These are phyloP conservation scores for Starmerella bombicola DNA, from an alignment of 805 yeast species.

Conservation along the genomic window DNA sequence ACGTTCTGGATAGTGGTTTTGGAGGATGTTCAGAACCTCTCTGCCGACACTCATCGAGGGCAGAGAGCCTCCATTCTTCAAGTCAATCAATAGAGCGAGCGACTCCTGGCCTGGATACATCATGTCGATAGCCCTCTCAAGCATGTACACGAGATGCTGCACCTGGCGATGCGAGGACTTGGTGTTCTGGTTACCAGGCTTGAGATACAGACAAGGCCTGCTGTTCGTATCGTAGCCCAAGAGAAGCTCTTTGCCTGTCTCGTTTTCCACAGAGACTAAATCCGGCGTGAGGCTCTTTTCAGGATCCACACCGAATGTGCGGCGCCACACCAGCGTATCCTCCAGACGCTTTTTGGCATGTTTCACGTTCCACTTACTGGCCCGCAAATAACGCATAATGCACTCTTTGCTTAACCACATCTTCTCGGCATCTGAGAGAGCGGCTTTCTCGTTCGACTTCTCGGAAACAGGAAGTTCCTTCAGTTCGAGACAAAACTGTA, in stretches of 20 bases:
- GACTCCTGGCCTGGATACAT: constrained; percentile 98
- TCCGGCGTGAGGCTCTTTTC: constrained; percentile 26
- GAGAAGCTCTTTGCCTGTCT: constrained; percentile 83
- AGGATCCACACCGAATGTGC: constrained; percentile 70
- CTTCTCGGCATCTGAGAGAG: constrained; percentile 45
- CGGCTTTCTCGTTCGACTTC: constrained; percentile 29
- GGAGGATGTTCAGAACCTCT: constrained; percentile 84
- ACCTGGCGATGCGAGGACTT: constrained; percentile 82
- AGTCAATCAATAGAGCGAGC: constrained; percentile 80
- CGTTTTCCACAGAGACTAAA: constrained; percentile 49
- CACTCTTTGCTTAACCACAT: constrained; percentile 94
- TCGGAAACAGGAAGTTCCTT: constrained; percentile 38
- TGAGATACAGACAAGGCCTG: constrained; percentile 83
- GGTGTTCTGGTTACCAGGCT: constrained; percentile 94
- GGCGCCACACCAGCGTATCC: constrained; percentile 79
- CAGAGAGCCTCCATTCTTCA: constrained; percentile 65
- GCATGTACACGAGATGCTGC: constrained; percentile 86
- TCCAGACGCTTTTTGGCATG: constrained; percentile 66
- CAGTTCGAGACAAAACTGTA: constrained; percentile 47
- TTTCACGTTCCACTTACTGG: constrained; percentile 74
- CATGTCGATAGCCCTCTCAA: constrained; percentile 82
- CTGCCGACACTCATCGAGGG: constrained; percentile 86
- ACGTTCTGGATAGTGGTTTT: constrained; percentile 95
- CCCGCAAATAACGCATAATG: constrained; percentile 75
- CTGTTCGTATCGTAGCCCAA: constrained; percentile 81